phyloP scores from a whole-genome alignment of 352 stramenopile genomes.

The Globisporangium emineosum region DNA sequence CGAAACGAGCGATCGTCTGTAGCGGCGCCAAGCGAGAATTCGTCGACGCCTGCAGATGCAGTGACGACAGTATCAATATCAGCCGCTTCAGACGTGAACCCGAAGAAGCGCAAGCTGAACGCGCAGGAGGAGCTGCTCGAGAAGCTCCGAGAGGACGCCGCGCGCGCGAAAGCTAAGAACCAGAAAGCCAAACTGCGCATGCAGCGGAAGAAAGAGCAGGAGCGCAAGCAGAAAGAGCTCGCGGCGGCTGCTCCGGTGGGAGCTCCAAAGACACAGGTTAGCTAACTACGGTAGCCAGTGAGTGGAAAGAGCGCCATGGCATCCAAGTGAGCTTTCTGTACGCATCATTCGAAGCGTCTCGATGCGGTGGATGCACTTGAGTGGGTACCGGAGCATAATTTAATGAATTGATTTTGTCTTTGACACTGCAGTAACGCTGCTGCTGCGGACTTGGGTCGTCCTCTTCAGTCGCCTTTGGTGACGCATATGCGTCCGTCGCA shows the following conservation, averaged over 20 bases:
- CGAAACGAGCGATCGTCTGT: conserved; percentile 24
- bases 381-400: background rate
- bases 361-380: no score
- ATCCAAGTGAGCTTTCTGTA: no score
- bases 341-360: no score
- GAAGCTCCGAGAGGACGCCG: conserved; percentile 58
- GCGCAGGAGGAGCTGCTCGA: conserved; percentile 70
- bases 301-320: no score
- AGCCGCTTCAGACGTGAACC: background rate
- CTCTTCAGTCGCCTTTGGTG: no score
- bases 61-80: background rate
- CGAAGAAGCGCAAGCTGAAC: conserved; percentile 63
- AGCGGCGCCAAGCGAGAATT: background rate
- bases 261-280: no score
- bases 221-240: conserved; percentile 23
- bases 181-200: conserved; percentile 69
- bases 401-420: background rate
- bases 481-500: no score
- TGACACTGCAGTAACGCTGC: background rate
- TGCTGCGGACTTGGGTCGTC: no score
- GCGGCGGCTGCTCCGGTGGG: background rate
- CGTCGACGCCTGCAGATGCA: background rate
- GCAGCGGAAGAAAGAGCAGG: conserved; percentile 73
- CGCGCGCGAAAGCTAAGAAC: conserved; percentile 71
- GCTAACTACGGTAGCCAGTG: no score